Base-by-base conservation (phyloP, 75 land plant species). In the Pinus albicaulis region DNA sequence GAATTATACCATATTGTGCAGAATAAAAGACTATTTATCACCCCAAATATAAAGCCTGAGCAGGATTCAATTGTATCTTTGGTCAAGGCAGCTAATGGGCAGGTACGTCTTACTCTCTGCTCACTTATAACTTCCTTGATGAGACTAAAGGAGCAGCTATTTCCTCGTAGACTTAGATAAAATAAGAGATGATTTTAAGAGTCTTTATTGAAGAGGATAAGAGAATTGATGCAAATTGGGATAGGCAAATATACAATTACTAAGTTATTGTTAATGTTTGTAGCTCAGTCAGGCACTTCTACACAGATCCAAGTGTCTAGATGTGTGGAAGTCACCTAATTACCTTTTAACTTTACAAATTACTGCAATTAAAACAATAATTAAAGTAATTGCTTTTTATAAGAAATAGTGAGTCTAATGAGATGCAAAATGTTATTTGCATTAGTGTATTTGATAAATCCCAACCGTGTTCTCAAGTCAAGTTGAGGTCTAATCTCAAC, bases 81-180 rank as follows among this genome's bases (percentile, higher is more conserved):
- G 81, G 87, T 97, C 19, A 89, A 85, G 77, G 93, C 94, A 59
- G 93, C 94, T 48, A 79, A 85, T 65, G 99, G 99, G 38, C 88
- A 84, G 93, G 96, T 92, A 76, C 55, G 44, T 59, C 52, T 60
- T 57, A 59, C 53, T 48, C 12, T 48, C 53, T 48, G 53, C 53
- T 48, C 53, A 48, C 53, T 48, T 48, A 48, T 48, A 48, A 48
- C 53, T 48, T 68, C 48, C 71, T 68, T 38, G 71, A 41, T 53
- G 41, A 34, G 34, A 68, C 48, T 41, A 38, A 4, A 65, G 44
- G n/a, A 66, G 12, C 31, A 36, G 28, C 70, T 38, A 66, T 36
- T 66, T 66, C 17, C 11, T 0, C 34, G 68, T 31, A 68, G 44
- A 41, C 12, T 68, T 11, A 19, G 4, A 41, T 3, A 8, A 41